Evolutionary conservation across 2,329 filamentous ascomycete genomes (phyloP).

Genomic region (Fusarium napiforme): DNA sequence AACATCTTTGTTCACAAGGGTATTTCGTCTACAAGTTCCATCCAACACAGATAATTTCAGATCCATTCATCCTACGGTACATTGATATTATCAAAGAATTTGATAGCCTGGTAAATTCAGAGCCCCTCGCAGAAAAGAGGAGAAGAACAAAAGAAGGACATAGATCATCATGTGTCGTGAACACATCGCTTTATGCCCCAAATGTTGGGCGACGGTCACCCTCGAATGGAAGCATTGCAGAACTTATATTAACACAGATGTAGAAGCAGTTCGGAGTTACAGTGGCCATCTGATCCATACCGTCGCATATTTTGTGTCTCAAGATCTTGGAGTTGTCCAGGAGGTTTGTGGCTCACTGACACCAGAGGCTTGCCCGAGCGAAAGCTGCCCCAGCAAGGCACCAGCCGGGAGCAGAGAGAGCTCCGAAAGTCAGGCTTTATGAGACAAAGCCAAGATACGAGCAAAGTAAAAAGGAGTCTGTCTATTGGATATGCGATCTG

Average conservation of each 20-base stretch:
- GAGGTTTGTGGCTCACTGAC: background rate
- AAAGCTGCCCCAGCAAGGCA: background rate
- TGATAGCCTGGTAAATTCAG: accelerated
- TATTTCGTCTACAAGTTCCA: background rate
- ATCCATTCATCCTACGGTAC: background rate
- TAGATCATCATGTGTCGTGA: constrained; percentile 2
- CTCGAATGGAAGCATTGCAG: constrained; percentile 11
- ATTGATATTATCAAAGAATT: background rate
- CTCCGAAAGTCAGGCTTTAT: too few relatives aligned
- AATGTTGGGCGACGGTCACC: constrained; percentile 3
- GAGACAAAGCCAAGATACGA: background rate
- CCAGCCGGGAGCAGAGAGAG: background rate
- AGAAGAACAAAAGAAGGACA: background rate
- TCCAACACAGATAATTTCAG: background rate
- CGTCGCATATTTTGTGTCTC: background rate
- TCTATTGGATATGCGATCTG: too few relatives aligned
- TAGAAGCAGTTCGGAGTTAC: background rate
- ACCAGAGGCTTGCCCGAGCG: background rate
- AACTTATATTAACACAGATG: constrained; percentile 2
- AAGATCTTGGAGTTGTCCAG: background rate
- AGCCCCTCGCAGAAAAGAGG: too few relatives aligned
- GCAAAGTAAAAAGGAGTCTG: too few relatives aligned
- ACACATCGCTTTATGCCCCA: background rate
- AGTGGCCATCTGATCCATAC: background rate
- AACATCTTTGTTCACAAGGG: background rate